These are phyloP conservation scores for Ochromonas danica DNA, from an alignment of 108 stramenopile genomes.

Conservation along the genomic window DNA sequence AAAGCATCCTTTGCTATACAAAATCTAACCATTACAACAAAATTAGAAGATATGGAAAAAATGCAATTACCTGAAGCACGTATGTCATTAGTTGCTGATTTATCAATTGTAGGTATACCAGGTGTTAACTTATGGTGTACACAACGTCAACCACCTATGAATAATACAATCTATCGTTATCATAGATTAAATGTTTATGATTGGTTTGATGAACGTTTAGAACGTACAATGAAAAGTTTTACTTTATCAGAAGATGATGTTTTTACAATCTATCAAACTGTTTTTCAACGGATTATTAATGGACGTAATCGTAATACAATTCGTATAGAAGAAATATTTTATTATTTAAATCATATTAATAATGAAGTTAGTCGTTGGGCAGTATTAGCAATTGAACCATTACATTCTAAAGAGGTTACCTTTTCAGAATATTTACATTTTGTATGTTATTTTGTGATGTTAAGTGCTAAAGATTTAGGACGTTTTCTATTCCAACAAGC, in stretches of 20 bases:
- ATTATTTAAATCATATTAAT: neutral
- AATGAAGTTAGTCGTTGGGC: conserved; percentile 4
- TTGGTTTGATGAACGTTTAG: neutral
- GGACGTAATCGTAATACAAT: neutral
- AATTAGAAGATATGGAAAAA: neutral
- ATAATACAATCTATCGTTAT: neutral
- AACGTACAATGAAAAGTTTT: neutral
- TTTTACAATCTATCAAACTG: neutral
- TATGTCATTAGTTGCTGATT: neutral
- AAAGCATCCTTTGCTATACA: conserved; percentile 18
- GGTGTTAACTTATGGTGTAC: neutral
- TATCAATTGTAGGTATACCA: neutral
- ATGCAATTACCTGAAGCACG: too few species aligned
- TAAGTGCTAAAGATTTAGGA: neutral
- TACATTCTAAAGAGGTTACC: neutral
- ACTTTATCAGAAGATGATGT: neutral
- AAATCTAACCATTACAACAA: neutral
- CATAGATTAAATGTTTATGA: neutral
- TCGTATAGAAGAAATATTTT: neutral
- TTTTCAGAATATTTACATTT: conserved; percentile 34
- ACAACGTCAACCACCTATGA: neutral
- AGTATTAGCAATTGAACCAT: neutral
- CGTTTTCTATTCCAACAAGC: neutral
- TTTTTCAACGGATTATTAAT: conserved; percentile 1
- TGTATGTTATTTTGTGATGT: conserved; percentile 27